Base-by-base conservation (phyloP, 1,139 yeast species). In the Yarrowia galli region DNA sequence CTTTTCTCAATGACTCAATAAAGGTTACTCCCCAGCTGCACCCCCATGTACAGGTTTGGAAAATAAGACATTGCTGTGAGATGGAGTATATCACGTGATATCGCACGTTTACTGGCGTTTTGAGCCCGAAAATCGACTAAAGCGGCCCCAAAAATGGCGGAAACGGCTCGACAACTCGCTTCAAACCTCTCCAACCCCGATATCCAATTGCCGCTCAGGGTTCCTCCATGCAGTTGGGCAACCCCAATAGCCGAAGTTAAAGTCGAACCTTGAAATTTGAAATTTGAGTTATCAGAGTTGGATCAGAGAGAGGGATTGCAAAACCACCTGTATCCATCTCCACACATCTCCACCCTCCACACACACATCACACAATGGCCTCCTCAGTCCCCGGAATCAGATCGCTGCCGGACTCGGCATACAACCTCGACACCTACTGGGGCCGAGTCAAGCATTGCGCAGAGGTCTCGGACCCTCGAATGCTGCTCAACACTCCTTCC, bases 361-460 rank as follows among this genome's bases (percentile, higher is more conserved):
- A 9, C 28, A 36, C 20, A 53, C 32, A 53, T 28, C 28, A n/a
- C 64, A 32, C 25, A 23, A 92, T 92, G 98, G 97, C 98, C 1
- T 90, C 97, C 18, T 87, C 97, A 8, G 85, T 92, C 58, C 87
- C 92, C 10, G 98, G 98, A 18, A 87, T 89, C 15, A 85, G 91
- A 56, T 83, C 89, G 0, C 81, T 92, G 46, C 97, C 97, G 6
- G 87, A 83, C 69, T 91, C 97, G 15, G 85, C 83, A 71, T 89
- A 87, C 78, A 97, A 95, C 77, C 81, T 93, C 53, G 74, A 84
- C 69, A 87, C 97, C 0, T 95, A 95, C 78, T 85, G 91, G 89
- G 99, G 99, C 16, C 85, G 99, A 74, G 98, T 95, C 67, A 86
- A 87, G 76, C 98, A 95, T 76, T 91, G 97, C 79, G 92, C 97